phyloP scores from a whole-genome alignment of 2,329 filamentous ascomycete genomes.

The Emergomyces pasteurianus region DNA sequence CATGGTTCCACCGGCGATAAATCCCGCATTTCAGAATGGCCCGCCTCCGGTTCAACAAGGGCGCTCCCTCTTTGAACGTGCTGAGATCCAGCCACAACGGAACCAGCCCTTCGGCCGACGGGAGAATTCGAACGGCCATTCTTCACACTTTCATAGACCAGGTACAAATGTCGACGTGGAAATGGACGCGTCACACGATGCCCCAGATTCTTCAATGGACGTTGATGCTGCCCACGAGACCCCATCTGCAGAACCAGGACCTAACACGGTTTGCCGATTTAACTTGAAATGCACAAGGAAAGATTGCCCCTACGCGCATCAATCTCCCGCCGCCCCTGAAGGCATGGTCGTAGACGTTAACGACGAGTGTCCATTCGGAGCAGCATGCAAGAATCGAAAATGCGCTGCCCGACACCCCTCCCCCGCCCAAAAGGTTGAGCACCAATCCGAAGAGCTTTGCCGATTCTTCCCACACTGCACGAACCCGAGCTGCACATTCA shows the following conservation, averaged over 20 bases:
- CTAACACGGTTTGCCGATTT: constrained; percentile 70
- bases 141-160: constrained; percentile 4
- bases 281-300: constrained; percentile 80
- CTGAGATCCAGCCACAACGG: constrained; percentile 35
- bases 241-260: constrained; percentile 43
- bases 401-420: constrained; percentile 88
- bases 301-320: constrained; percentile 87
- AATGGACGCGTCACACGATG: constrained; percentile 23
- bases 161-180: constrained; percentile 5
- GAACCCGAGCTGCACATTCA: constrained; percentile 77
- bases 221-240: constrained; percentile 16
- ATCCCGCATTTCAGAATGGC: constrained; percentile 41
- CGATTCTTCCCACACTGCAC: constrained; percentile 87
- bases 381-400: constrained; percentile 90
- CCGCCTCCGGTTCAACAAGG: constrained; percentile 31
- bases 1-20: constrained; percentile 41
- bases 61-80: constrained; percentile 63
- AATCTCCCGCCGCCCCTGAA: constrained; percentile 77
- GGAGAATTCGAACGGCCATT: neutral
- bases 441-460: constrained; percentile 77
- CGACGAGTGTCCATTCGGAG: constrained; percentile 73
- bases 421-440: constrained; percentile 64
- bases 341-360: constrained; percentile 65
- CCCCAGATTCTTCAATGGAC: constrained; percentile 24
- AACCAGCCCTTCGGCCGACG: constrained; percentile 1